Conservation (phyloP, 164 flowering plant species). For the Liquidambar formosana region DNA sequence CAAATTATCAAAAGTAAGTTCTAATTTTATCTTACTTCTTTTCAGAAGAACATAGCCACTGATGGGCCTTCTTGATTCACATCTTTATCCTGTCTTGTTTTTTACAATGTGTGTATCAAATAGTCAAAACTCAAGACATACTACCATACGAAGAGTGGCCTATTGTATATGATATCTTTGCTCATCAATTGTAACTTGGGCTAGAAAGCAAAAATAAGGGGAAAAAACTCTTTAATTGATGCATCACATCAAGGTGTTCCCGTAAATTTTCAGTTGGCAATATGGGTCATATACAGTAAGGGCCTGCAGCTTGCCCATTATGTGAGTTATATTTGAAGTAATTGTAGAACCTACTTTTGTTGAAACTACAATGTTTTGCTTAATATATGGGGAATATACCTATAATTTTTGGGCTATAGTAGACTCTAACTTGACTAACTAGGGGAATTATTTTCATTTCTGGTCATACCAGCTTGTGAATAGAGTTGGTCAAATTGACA, state of each 20-base stretch:
- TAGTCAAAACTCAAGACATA: no score
- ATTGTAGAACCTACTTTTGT: neutral
- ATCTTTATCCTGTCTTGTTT: neutral
- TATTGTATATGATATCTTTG: neutral
- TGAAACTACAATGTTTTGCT: no score
- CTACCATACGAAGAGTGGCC: neutral
- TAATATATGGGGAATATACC: no score
- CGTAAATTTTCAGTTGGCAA: neutral
- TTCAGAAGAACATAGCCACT: no score
- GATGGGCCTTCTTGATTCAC: neutral
- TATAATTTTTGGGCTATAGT: no score
- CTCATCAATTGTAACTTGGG: neutral
- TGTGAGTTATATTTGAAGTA: neutral
- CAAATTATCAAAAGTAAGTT: conserved; percentile 49
- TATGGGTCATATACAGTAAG: neutral
- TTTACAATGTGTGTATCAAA: no score
- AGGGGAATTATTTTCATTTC: no score
- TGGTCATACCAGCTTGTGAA: no score
- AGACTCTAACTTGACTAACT: no score
- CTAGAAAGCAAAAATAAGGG: neutral
- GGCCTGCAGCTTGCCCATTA: neutral
- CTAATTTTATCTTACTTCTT: neutral
- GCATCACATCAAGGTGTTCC: neutral
- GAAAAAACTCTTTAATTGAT: neutral
- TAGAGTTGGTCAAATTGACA: no score